Evolutionary conservation across 192 early-diverging fungal species (phyloP).

Genomic region (Backusella luteola): DNA sequence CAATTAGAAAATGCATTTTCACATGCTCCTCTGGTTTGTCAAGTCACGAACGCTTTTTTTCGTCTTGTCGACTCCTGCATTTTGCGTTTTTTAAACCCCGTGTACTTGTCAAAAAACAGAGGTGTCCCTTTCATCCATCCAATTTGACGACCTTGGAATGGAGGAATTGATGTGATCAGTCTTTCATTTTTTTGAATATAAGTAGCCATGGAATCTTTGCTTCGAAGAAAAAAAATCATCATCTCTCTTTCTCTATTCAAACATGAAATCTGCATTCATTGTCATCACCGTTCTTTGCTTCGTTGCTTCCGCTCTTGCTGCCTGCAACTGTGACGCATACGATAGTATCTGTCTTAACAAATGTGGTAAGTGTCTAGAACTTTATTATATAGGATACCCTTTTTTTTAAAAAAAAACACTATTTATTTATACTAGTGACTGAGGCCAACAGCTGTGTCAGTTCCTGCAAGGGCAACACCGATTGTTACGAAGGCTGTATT

Average conservation of each 20-base stretch:
- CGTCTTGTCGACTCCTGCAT: neutral
- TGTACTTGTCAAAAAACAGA: neutral
- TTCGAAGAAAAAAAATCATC: neutral
- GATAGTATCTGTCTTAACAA: neutral
- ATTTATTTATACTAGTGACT: neutral
- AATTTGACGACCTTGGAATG: neutral
- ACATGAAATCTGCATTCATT: slow-evolving; percentile 10
- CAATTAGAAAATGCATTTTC: neutral
- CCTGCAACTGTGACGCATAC: slow-evolving; percentile 3
- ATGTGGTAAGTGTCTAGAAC: slow-evolving; percentile 10
- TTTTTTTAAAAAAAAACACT: neutral
- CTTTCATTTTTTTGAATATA: neutral
- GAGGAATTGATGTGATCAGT: neutral
- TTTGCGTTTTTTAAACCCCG: neutral
- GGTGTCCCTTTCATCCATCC: neutral
- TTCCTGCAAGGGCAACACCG: slow-evolving; percentile 5
- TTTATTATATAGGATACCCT: neutral
- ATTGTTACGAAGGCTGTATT: slow-evolving; percentile 10
- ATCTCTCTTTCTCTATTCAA: neutral
- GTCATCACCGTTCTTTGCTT: neutral
- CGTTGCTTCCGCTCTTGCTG: neutral
- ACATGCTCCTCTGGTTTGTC: neutral
- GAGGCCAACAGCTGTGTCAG: slow-evolving; percentile 13
- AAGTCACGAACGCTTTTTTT: neutral
- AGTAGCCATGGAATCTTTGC: neutral